phyloP scores from a whole-genome alignment of 805 yeast genomes.

The Clavispora asparagi region DNA sequence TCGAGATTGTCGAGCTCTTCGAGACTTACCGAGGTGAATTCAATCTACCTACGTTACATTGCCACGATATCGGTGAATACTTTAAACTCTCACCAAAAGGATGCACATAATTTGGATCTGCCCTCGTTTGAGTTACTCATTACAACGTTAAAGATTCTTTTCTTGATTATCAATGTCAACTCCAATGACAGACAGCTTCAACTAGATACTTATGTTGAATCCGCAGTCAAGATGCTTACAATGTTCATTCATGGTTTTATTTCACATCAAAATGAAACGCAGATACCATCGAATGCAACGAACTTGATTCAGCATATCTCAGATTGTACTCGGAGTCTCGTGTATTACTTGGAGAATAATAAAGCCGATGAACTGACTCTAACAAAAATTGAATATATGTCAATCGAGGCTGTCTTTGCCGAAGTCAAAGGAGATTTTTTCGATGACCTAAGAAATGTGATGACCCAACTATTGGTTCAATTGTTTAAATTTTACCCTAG shows the following conservation, averaged over 20 bases:
- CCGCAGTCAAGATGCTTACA: conserved; percentile 11
- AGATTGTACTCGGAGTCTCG: conserved; percentile 3
- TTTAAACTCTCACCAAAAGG: not conserved
- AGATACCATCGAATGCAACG: not conserved
- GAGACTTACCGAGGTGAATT: conserved; percentile 4
- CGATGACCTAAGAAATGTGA: conserved; percentile 22
- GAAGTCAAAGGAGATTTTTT: conserved; percentile 18
- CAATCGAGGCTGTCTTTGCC: conserved; percentile 37
- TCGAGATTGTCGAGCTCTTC: conserved; percentile 18
- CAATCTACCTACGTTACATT: not conserved
- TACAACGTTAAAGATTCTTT: conserved; percentile 30
- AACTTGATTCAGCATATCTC: conserved; percentile 3
- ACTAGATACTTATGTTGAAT: conserved; percentile 39
- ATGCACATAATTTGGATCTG: not conserved
- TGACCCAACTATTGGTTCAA: conserved; percentile 24
- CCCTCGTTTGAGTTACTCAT: conserved; percentile 12
- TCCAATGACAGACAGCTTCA: conserved; percentile 40
- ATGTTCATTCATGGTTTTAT: not conserved
- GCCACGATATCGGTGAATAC: not conserved
- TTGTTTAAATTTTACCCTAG: conserved; percentile 39
- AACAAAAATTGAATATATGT: conserved; percentile 55
- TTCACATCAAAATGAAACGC: not conserved
- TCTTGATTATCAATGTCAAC: conserved; percentile 37
- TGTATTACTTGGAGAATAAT: not conserved
- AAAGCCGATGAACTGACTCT: conserved; percentile 43